Base-by-base conservation (phyloP, 257 asterid genomes). In the Petrea volubilis region DNA sequence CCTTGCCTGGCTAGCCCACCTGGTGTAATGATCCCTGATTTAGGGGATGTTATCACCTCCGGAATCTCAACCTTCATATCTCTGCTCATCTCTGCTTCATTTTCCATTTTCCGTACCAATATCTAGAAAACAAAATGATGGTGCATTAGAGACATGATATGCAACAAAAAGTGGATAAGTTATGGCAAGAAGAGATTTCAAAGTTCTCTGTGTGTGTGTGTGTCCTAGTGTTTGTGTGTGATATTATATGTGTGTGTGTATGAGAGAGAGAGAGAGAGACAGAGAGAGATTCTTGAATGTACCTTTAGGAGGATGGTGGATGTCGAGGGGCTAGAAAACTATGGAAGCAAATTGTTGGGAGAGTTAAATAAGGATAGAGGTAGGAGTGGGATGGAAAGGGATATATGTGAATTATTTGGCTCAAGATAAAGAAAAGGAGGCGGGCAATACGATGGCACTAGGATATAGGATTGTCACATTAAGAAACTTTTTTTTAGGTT, bases 1-100 rank as follows among this genome's bases (percentile, higher is more conserved):
- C 88, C 94, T 67, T 91, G 93, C 28, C 97, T 87, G 7, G 81
- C 74, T 52, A 86, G 90, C 71, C 88, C 90, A 18, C 84, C 80
- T 23, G 79, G 71, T 0, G 79, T 70, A 38, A 58, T 53, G 1
- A 36, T 49, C 56, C 78, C 79, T 24, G 24, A 59, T 80, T 65
- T 33, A 28, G 27, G 70, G 31, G 43, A 7, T 4, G 43, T 3
- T 38, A 38, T 2, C 10, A 38, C 43, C 43, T 2, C 34, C 14
- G 83, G 72, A 15, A 79, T 79, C n/a, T 84, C 86, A 66, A 84
- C 86, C 81, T 88, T 83, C 82, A 81, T 70, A 55, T 80, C 84
- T 73, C 80, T 86, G 20, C 60, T 72, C 41, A 50, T 65, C 70
- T 29, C 76, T 51, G 20, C 73, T 78, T 73, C 82, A 47, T 61